A percentile compares a stretch with the other conserved stretches of the same genome.
Evolutionary conservation across 1,284 basidiomycete genomes (phyloP).

Genomic region (Cutaneotrichosporon arboriforme): DNA sequence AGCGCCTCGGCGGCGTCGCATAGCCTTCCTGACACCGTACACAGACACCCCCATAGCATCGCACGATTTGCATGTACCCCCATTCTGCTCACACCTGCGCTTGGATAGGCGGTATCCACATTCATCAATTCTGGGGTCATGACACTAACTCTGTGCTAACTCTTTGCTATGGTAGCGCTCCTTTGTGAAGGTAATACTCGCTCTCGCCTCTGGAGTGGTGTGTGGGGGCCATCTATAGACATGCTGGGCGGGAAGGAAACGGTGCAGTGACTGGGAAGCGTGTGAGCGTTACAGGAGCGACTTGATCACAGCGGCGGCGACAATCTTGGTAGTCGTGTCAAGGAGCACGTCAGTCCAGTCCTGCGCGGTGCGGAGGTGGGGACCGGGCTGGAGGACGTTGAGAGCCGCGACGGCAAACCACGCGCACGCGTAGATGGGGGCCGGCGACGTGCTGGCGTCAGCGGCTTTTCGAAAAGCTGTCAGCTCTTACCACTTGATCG

Average conservation of each 20-base stretch:
- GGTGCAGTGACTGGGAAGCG: not conserved
- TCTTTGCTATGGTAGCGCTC: too few species aligned
- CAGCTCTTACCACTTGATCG: not conserved
- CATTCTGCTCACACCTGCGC: too few species aligned
- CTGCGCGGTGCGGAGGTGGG: not conserved
- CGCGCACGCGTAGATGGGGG: not conserved
- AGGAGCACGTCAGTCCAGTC: not conserved
- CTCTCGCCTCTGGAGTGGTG: too few species aligned
- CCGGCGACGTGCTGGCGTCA: not conserved
- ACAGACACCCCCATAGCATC: too few species aligned
- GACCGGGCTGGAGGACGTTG: not conserved
- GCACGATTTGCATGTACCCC: too few species aligned
- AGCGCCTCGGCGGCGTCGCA: conserved; percentile 10
- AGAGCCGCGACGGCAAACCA: not conserved
- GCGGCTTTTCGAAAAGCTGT: not conserved
- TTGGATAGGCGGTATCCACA: too few species aligned
- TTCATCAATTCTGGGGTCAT: too few species aligned
- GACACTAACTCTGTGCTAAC: too few species aligned
- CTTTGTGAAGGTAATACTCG: too few species aligned
- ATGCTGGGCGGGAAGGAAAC: not conserved
- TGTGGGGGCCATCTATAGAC: too few species aligned
- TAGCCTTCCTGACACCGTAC: too few species aligned
- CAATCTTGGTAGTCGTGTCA: not conserved
- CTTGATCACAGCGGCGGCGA: not conserved
- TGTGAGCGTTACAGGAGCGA: not conserved